Evolutionary conservation across 2,329 filamentous ascomycete genomes (phyloP).

Genomic region (Metarhizium rileyi): DNA sequence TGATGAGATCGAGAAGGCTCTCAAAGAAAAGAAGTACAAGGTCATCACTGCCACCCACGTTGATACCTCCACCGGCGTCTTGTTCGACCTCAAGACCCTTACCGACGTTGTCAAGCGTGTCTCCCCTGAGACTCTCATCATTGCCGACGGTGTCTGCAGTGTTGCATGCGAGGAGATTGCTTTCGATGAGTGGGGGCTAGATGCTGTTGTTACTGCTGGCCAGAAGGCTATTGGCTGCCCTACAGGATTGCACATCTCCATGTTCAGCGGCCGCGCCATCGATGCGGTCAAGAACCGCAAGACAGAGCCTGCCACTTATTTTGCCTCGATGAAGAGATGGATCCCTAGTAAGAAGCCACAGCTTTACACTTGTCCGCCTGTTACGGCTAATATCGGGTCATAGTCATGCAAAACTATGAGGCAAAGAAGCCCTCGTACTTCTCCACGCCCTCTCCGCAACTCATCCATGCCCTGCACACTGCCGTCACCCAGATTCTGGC

Average conservation of each 20-base stretch:
- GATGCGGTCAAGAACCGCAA: slow-evolving; percentile 71
- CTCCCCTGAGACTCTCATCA: slow-evolving; percentile 80
- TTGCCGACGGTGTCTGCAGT: slow-evolving; percentile 95
- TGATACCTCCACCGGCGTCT: slow-evolving; percentile 91
- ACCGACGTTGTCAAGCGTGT: slow-evolving; percentile 75
- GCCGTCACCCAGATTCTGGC: slow-evolving; percentile 76
- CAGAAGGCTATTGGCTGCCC: slow-evolving; percentile 97
- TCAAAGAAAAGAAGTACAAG: slow-evolving; percentile 90
- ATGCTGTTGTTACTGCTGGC: slow-evolving; percentile 85
- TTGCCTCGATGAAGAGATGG: slow-evolving; percentile 97
- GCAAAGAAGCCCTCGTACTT: slow-evolving; percentile 97
- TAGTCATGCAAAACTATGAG: slow-evolving; percentile 98
- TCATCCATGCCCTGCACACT: slow-evolving; percentile 87
- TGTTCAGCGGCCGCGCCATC: slow-evolving; percentile 85
- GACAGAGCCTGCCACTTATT: slow-evolving; percentile 78
- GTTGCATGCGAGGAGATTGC: slow-evolving; percentile 92
- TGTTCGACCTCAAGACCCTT: slow-evolving; percentile 80
- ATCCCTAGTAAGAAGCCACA: slow-evolving; percentile 56
- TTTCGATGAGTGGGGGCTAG: slow-evolving; percentile 90
- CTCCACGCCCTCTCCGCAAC: slow-evolving; percentile 88
- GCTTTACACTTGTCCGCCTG: neutral
- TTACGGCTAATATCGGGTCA: slow-evolving; percentile 1
- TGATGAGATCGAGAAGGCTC: slow-evolving; percentile 75
- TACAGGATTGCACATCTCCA: slow-evolving; percentile 86
- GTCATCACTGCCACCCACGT: slow-evolving; percentile 91